Conservation (phyloP, 306 rosid species). For the Ziziphus jujuba region DNA sequence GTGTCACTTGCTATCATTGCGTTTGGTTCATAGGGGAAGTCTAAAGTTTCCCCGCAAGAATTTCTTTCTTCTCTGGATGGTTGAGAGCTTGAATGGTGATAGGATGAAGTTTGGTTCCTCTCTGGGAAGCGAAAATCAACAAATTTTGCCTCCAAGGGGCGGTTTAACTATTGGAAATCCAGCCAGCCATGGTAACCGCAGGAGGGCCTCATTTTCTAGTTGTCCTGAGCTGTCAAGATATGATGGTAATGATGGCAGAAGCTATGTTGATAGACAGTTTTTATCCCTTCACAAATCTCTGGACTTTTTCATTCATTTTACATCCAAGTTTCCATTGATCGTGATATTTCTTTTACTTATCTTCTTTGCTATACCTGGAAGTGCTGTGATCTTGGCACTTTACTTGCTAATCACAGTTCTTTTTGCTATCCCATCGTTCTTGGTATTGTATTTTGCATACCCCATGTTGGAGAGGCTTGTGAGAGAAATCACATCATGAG, state of each 20-base stretch:
- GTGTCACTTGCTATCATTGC: constrained; percentile 74
- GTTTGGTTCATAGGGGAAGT: constrained; percentile 71
- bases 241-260: constrained; percentile 25
- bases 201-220: constrained; percentile 47
- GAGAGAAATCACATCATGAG: constrained; percentile 69
- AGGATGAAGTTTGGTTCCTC: constrained; percentile 48
- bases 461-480: constrained; percentile 73
- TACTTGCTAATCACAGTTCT: constrained; percentile 71
- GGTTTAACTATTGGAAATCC: constrained; percentile 47
- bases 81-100: constrained; percentile 85
- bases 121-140: constrained; percentile 48
- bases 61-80: constrained; percentile 92
- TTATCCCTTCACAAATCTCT: constrained; percentile 66
- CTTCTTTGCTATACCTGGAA: constrained; percentile 64
- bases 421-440: constrained; percentile 84
- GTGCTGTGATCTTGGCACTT: constrained; percentile 65
- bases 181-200: constrained; percentile 34
- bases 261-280: constrained; percentile 36
- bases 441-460: constrained; percentile 68
- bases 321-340: constrained; percentile 80
- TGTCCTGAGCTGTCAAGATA: constrained; percentile 39
- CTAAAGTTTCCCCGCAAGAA: constrained; percentile 81
- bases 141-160: constrained; percentile 36
- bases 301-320: constrained; percentile 68
- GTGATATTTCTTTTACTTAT: constrained; percentile 63